Conservation (phyloP, 129 eudicot genomes). For the Flaveria robusta region DNA sequence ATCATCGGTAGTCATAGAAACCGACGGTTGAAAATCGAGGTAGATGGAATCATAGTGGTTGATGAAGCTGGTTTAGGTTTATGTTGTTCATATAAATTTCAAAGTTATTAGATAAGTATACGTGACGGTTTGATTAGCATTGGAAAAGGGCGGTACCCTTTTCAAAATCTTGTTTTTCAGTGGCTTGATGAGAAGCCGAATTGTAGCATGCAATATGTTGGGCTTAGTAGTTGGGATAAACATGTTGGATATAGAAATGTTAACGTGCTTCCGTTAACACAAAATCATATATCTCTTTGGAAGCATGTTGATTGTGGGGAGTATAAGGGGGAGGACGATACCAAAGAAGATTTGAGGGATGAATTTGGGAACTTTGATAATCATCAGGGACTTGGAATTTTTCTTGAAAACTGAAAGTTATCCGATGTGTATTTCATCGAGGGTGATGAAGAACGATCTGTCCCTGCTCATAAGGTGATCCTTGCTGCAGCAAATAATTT, state of each 20-base stretch:
- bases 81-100: slow-evolving; percentile 80
- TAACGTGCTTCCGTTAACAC: slow-evolving; percentile 75
- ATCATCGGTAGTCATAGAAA: slow-evolving; percentile 92
- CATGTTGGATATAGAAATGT: slow-evolving; percentile 97
- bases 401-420: slow-evolving; percentile 90
- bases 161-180: slow-evolving; percentile 87
- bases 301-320: slow-evolving; percentile 74
- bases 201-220: slow-evolving; percentile 87
- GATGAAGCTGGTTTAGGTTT: slow-evolving; percentile 86
- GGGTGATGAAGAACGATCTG: slow-evolving; percentile 67
- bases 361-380: slow-evolving; percentile 50
- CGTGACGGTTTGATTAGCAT: slow-evolving; percentile 91
- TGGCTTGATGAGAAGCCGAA: slow-evolving; percentile 94
- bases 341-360: slow-evolving; percentile 62
- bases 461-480: slow-evolving; percentile 88
- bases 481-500: slow-evolving; percentile 75
- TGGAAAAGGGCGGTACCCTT: slow-evolving; percentile 94
- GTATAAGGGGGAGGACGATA: slow-evolving; percentile 54
- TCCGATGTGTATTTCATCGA: slow-evolving; percentile 81
- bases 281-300: slow-evolving; percentile 89
- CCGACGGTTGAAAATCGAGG: slow-evolving; percentile 76
- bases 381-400: slow-evolving; percentile 67
- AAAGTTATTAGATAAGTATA: slow-evolving; percentile 94
- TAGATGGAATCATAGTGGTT: slow-evolving; percentile 80
- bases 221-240: slow-evolving; percentile 98